Evolutionary conservation across 139 green algal genomes (phyloP), one percentile per base, ranked within the genome.

Genomic region (Chlamydomonas sphaeroides): DNA sequence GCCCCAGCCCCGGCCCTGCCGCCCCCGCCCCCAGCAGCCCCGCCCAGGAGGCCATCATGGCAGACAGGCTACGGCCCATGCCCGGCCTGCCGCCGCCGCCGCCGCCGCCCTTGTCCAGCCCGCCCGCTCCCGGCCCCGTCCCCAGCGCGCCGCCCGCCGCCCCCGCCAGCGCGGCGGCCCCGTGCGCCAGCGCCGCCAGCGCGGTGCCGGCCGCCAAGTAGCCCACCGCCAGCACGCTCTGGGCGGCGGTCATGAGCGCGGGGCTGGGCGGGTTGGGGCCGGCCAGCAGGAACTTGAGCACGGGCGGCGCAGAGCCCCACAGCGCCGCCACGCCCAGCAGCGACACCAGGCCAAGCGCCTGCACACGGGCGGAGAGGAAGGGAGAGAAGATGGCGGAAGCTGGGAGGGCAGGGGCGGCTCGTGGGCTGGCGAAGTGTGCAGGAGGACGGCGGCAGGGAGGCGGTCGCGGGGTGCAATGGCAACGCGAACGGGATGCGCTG

Each of bases 211-310:
- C 33, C 48, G 76, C 23, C 5, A 84, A 49, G 45, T 68, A 67
- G 26, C 23, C 41, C 15, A 48, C 63, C 28, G 77, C 61, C 65
- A 84, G 65, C 45, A 75, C 35, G 17, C 45, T 35, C 36, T 84
- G 77, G 3, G 49, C 33, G 4, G 77, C 49, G 0, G 77, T 84
- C 65, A 84, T 61, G 48, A 84, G 65, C 17, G 77, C 77, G 2
- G 77, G 65, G 28, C 25, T 48, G 36, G 77, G 77, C 32, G 77
- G 77, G 6, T 15, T 14, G 26, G 63, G 65, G 26, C 42, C 35
- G 0, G 48, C 32, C 33, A 84, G 76, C 3, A 84, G 77, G 35
- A 76, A 75, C 65, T 84, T 84, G 45, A 84, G 57, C 45, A 61
- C 42, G 5, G 77, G 77, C 26, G 30, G 61, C 49, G n/a, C 68